A percentile compares a stretch with the other conserved stretches of the same genome.
phyloP scores from a whole-genome alignment of 2,329 filamentous ascomycete species.

The Aspergillus tanneri region DNA sequence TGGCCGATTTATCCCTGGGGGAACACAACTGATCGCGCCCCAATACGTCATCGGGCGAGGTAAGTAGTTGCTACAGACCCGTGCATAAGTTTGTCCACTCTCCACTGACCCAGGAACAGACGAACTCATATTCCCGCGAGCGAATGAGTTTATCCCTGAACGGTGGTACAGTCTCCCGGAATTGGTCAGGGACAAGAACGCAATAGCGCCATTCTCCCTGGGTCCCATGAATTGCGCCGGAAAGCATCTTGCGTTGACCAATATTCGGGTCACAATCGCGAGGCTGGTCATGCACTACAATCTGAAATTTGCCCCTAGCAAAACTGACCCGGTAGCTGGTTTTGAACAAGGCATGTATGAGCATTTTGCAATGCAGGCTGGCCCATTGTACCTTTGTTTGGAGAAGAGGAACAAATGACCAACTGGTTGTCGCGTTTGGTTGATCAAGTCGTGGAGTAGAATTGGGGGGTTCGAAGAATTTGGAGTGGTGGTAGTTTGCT shows the following conservation, averaged over 20 bases:
- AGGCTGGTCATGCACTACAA: slow-evolving; percentile 38
- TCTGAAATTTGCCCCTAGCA: slow-evolving; percentile 36
- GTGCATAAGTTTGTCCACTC: too few relatives aligned
- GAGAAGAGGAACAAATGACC: too few relatives aligned
- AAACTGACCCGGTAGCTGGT: too few relatives aligned
- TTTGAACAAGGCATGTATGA: too few relatives aligned
- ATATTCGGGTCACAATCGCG: slow-evolving; percentile 36
- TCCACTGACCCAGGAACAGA: too few relatives aligned
- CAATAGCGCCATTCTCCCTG: not conserved
- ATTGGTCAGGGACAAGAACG: not conserved
- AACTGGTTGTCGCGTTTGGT: too few relatives aligned
- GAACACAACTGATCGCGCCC: not conserved
- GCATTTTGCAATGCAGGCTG: too few relatives aligned
- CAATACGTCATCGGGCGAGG: not conserved
- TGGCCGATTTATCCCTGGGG: not conserved
- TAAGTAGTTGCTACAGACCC: not conserved
- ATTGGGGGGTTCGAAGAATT: too few relatives aligned
- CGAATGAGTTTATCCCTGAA: not conserved
- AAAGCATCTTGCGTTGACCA: slow-evolving; percentile 37
- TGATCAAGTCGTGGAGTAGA: too few relatives aligned
- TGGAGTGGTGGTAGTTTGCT: too few relatives aligned
- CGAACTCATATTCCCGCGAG: too few relatives aligned
- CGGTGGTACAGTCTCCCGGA: not conserved
- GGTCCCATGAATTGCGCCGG: slow-evolving; percentile 38
- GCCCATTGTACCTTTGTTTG: too few relatives aligned